Evolutionary conservation across 116 monocot genomes (phyloP).

Genomic region (Papilionanthe hybrid): DNA sequence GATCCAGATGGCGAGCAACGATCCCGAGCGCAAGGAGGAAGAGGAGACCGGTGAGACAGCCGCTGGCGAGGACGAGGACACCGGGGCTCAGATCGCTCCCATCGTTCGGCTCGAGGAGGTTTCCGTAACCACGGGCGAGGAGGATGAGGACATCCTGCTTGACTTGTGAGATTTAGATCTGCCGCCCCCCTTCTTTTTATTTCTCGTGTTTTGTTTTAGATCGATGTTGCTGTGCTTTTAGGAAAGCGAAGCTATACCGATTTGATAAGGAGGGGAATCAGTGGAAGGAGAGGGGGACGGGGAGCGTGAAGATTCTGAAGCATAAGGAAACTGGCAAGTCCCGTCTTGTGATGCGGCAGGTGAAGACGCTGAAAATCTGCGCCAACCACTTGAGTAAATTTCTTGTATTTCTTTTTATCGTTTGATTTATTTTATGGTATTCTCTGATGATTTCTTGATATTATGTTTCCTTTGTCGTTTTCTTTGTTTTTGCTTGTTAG

Average conservation of each 20-base stretch:
- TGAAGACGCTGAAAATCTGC: conserved; percentile 35
- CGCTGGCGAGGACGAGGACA: conserved; percentile 19
- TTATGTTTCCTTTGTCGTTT: background rate
- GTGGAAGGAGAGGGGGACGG: conserved; percentile 35
- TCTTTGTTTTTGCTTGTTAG: conserved; percentile 25
- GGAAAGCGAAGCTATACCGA: conserved; percentile 33
- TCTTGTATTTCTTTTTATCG: background rate
- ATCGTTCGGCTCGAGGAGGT: conserved; percentile 25
- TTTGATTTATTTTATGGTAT: background rate
- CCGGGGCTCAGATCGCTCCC: conserved; percentile 24
- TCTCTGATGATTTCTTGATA: background rate
- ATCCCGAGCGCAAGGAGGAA: conserved; percentile 14
- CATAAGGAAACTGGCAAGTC: conserved; percentile 28
- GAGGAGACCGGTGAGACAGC: conserved; percentile 9
- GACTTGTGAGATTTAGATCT: conserved; percentile 17
- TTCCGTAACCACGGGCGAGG: conserved; percentile 24
- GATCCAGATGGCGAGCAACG: conserved; percentile 23
- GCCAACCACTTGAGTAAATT: conserved; percentile 27
- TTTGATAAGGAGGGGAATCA: conserved; percentile 31
- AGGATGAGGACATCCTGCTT: conserved; percentile 20
- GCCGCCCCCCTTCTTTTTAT: background rate
- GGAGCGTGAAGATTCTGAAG: conserved; percentile 28
- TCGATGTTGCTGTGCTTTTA: background rate
- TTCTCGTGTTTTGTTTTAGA: background rate
- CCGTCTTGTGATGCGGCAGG: conserved; percentile 30